Conservation (phyloP, 116 monocot species). For the Cymodocea nodosa region DNA sequence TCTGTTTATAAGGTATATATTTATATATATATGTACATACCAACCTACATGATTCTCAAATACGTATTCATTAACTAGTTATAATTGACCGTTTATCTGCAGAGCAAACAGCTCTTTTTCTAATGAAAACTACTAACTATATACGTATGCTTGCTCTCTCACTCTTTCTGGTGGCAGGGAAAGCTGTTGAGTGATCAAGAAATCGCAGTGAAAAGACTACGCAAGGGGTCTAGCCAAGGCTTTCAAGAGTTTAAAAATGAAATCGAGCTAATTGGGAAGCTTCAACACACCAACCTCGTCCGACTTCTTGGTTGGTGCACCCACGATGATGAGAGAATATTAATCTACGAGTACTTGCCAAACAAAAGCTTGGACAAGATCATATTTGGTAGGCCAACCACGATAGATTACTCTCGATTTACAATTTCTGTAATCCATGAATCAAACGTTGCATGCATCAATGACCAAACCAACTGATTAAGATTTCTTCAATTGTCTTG, state of each 20-base stretch:
- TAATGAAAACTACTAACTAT: too few relatives aligned
- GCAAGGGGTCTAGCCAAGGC: slow-evolving; percentile 5
- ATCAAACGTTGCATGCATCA: too few relatives aligned
- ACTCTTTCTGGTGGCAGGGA: background rate
- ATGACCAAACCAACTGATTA: too few relatives aligned
- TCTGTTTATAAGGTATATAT: slow-evolving; percentile 13
- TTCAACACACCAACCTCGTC: slow-evolving; percentile 12
- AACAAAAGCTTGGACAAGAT: slow-evolving; percentile 4
- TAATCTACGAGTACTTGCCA: slow-evolving; percentile 8
- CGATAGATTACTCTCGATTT: too few relatives aligned
- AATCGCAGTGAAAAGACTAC: slow-evolving; percentile 15
- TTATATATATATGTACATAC: too few relatives aligned
- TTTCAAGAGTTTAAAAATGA: slow-evolving; percentile 15
- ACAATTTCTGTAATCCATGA: background rate
- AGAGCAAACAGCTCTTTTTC: too few relatives aligned
- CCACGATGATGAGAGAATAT: slow-evolving; percentile 9
- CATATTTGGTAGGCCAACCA: slow-evolving; percentile 10
- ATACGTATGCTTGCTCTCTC: too few relatives aligned
- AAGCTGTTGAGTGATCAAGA: slow-evolving; percentile 7
- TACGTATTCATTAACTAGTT: too few relatives aligned
- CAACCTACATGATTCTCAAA: too few relatives aligned
- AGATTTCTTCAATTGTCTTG: background rate
- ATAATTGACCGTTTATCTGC: background rate
- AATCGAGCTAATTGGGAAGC: slow-evolving; percentile 3
- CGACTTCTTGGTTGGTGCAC: slow-evolving; percentile 10